These are phyloP conservation scores for Aspergillus ochraceoroseus DNA, from an alignment of 2,329 filamentous ascomycete species.

Conservation along the genomic window DNA sequence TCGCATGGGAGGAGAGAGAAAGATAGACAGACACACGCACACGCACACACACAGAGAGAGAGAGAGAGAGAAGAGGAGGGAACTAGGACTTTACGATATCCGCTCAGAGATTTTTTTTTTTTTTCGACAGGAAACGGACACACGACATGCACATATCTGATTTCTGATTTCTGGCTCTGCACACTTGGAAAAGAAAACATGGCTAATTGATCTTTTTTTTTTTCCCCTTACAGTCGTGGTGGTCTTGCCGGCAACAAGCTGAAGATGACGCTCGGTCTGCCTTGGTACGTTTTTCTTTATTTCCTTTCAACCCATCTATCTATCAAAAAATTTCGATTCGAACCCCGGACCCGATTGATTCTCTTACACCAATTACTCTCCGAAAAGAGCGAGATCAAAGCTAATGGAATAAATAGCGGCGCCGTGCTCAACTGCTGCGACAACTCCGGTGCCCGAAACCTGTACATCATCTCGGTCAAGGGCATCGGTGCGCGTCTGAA, in stretches of 20 bases:
- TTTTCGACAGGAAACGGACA: too few species aligned
- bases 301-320: constrained; percentile 9
- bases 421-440: constrained; percentile 99
- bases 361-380: too few species aligned
- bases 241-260: constrained; percentile 99
- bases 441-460: constrained; percentile 97
- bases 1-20: too few species aligned
- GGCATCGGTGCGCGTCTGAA: constrained; percentile 96
- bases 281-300: constrained; percentile 69
- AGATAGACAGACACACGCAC: too few species aligned
- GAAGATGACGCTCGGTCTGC: constrained; percentile 99
- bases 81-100: too few species aligned
- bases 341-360: too few species aligned
- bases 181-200: background rate
- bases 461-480: constrained; percentile 99
- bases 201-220: constrained; percentile 21
- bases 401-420: constrained; percentile 57
- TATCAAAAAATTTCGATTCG: constrained; percentile 7
- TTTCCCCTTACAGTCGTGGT: constrained; percentile 57
- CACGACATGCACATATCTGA: too few species aligned
- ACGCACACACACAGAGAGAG: too few species aligned
- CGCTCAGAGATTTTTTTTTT: too few species aligned
- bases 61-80: too few species aligned
- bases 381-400: constrained; percentile 18
- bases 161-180: too few species aligned